Base-by-base conservation (phyloP, 192 early-diverging fungal species). In the Coemansia sp. region DNA sequence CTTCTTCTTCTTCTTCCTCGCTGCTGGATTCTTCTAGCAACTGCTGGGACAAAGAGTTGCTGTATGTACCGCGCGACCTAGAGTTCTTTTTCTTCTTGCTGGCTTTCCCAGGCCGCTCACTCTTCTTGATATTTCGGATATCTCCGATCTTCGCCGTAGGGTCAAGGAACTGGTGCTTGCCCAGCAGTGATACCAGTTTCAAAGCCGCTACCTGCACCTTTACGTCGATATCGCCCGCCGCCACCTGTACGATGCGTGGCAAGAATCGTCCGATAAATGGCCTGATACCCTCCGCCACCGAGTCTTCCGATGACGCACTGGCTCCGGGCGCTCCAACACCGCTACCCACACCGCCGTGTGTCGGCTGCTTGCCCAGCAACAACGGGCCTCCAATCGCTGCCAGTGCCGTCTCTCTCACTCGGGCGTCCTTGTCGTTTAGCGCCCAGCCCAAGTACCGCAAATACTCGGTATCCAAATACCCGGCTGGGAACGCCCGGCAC, bases 381-480 rank as follows among this genome's bases (percentile, higher is more conserved):
- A 85, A 74, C 9, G 90, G 88, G 7, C 84, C 84, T 2, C 71
- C 71, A 2, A 95, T 71, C 3, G 89, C 81, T n/a, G 87, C 87
- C 49, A 98, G 65, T 0, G 92, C 76, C 36, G 93, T 92, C 39
- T 90, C 72, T 31, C 96, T 87, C 22, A 92, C 91, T 27, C 77
- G 68, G 4, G 93, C 87, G 20, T 87, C 87, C 70, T 88, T 92
- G 75, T 99, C 96, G 39, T 90, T 92, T 40, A 98, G 80, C 63
- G 90, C 83, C 95, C 93, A 95, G 24, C 95, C 96, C 1, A 95
- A 47, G 65, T 96, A 96, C 36, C 93, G 85, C 22, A 96, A 69
- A 74, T 96, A 93, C 39, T 78, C 61, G 9, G 92, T 86, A 24
- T 92, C 89, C 34, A 97, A 69, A 66, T 93, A 99, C 18, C 80